Evolutionary conservation across 2,329 filamentous ascomycete genomes (phyloP).

Genomic region (Sporothrix dimorphospora): DNA sequence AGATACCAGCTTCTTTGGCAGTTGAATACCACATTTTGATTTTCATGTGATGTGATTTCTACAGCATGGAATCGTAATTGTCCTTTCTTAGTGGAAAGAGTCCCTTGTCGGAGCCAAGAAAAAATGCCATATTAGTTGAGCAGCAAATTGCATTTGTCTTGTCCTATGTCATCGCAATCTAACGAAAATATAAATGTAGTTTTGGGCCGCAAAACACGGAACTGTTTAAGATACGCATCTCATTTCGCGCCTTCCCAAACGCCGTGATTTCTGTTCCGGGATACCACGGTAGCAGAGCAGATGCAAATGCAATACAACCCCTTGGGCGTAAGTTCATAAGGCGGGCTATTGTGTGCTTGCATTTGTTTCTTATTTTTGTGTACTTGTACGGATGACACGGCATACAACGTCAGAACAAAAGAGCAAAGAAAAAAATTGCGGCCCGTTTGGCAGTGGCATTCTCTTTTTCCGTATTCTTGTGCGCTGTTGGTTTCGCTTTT

Average conservation of each 20-base stretch:
- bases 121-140: constrained; percentile 12
- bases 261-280: not conserved
- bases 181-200: not conserved
- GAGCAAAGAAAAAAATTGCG: too few relatives aligned
- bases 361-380: not conserved
- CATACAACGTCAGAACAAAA: too few relatives aligned
- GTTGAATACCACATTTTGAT: too few relatives aligned
- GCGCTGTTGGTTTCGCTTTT: too few relatives aligned
- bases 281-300: not conserved
- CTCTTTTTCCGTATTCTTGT: too few relatives aligned
- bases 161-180: constrained; percentile 11
- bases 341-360: not conserved
- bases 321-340: too few relatives aligned
- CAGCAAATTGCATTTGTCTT: not conserved
- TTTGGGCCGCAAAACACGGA: not conserved
- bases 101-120: not conserved
- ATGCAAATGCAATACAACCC: not conserved
- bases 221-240: not conserved
- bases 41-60: not conserved
- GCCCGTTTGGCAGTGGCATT: too few relatives aligned
- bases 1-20: too few relatives aligned
- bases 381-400: not conserved
- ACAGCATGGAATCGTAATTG: too few relatives aligned
- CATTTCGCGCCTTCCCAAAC: not conserved
- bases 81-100: not conserved